Conservation (phyloP, 768 basidiomycete genomes). For the Phaeolepiota aurea region DNA sequence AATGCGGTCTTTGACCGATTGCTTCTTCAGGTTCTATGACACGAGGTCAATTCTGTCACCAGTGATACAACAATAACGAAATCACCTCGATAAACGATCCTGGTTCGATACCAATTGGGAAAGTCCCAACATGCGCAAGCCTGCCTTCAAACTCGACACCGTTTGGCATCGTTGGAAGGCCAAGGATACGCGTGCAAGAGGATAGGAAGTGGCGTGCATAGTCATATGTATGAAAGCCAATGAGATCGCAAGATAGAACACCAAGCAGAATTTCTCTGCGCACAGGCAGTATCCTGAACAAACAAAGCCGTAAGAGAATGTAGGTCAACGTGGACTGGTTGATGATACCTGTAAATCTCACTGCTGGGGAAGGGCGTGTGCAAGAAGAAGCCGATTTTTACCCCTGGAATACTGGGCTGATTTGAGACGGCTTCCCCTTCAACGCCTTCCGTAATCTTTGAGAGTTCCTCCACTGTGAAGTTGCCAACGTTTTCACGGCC, state of each 20-base stretch:
- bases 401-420: constrained; percentile 40
- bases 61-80: constrained; percentile 1
- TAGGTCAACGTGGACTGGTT: constrained; percentile 15
- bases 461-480: constrained; percentile 52
- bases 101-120: constrained; percentile 98
- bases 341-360: constrained; percentile 85
- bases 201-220: constrained; percentile 99
- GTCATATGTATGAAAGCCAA: constrained; percentile 99
- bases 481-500: constrained; percentile 50
- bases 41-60: constrained; percentile 4
- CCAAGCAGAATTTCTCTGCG: constrained; percentile 97
- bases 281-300: constrained; percentile 83
- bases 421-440: constrained; percentile 36
- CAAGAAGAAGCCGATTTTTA: constrained; percentile 98
- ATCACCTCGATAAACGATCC: constrained; percentile 77
- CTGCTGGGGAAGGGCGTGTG: constrained; percentile 98
- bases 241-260: constrained; percentile 90
- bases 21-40: constrained; percentile 67
- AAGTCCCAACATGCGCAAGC: constrained; percentile 94
- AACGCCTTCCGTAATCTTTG: constrained; percentile 66
- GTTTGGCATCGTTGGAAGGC: constrained; percentile 94
- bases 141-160: constrained; percentile 95
- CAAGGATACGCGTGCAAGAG: constrained; percentile 93
- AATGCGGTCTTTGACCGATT: constrained; percentile 75
- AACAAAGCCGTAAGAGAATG: constrained; percentile 5